A percentile compares a stretch with the other conserved stretches of the same genome.
phyloP scores from a whole-genome alignment of 148 eudicot genomes.

The Rhododendron simsii region DNA sequence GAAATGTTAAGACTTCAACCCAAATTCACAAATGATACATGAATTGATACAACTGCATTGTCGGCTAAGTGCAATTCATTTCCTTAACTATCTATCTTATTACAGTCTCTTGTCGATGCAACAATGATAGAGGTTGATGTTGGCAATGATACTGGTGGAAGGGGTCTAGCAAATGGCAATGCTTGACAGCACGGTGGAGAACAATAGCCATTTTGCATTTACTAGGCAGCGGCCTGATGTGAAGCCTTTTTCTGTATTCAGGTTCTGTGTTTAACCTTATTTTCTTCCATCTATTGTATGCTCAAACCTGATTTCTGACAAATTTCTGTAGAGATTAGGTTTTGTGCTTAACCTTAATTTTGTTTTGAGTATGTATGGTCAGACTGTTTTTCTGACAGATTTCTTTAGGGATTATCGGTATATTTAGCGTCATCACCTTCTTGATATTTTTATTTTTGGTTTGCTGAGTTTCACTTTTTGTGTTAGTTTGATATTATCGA shows the following conservation, averaged over 20 bases:
- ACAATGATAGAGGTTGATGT: slow-evolving; percentile 44
- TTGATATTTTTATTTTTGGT: not conserved
- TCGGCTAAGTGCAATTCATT: not conserved
- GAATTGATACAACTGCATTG: not conserved
- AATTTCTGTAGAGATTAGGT: not conserved
- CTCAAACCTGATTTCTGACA: not conserved
- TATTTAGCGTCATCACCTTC: not conserved
- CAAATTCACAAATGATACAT: not conserved
- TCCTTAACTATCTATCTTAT: slow-evolving; percentile 8
- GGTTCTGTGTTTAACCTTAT: not conserved
- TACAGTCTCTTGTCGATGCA: slow-evolving; percentile 62
- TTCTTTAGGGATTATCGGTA: not conserved
- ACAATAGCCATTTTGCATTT: slow-evolving; percentile 7
- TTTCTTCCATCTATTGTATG: not conserved
- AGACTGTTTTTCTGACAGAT: not conserved
- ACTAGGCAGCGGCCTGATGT: not conserved
- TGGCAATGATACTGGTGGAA: slow-evolving; percentile 24
- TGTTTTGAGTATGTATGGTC: not conserved
- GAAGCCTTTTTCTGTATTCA: not conserved
- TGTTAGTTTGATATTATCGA: not conserved
- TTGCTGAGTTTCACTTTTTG: not conserved
- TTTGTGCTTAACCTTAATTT: not conserved
- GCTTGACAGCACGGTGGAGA: not conserved
- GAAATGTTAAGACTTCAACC: not conserved
- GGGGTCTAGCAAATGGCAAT: slow-evolving; percentile 24